Percentiles rank a stretch among this genome's conserved stretches.
Evolutionary conservation across 306 rosid genomes (phyloP).

Genomic region (Acacia melanoxylon): DNA sequence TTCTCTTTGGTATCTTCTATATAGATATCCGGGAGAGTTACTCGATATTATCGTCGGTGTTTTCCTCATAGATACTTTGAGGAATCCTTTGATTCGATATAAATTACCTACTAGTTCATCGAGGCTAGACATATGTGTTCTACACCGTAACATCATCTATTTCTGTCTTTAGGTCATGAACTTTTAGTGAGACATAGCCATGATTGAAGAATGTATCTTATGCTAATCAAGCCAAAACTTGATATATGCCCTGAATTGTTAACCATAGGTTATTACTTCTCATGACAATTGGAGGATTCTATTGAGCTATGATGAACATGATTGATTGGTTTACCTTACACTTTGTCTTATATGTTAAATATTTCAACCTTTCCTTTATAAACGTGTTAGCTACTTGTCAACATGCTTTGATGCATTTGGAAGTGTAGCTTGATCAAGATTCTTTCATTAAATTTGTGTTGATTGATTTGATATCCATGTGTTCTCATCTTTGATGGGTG

Average conservation of each 20-base stretch:
- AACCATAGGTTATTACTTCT: neutral
- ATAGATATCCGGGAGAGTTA: too few relatives aligned
- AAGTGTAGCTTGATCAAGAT: neutral
- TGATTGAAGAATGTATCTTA: neutral
- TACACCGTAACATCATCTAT: too few relatives aligned
- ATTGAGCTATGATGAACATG: neutral
- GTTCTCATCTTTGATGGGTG: too few relatives aligned
- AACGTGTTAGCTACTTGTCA: neutral
- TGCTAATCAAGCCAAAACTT: neutral
- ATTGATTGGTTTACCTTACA: neutral
- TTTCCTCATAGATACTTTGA: too few relatives aligned
- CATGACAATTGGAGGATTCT: neutral
- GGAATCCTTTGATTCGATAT: too few relatives aligned
- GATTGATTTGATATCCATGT: too few relatives aligned
- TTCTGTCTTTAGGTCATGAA: constrained; percentile 19
- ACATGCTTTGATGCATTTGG: neutral
- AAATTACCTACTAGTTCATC: too few relatives aligned
- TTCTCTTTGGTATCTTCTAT: too few relatives aligned
- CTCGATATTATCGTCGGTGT: too few relatives aligned
- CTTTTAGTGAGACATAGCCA: neutral
- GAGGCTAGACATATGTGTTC: too few relatives aligned
- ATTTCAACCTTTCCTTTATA: neutral
- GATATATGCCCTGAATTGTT: neutral
- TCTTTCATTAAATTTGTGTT: neutral
- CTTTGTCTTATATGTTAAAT: neutral